Evolutionary conservation across 495 filamentous ascomycete species (phyloP).

Genomic region (Peziza echinospora): DNA sequence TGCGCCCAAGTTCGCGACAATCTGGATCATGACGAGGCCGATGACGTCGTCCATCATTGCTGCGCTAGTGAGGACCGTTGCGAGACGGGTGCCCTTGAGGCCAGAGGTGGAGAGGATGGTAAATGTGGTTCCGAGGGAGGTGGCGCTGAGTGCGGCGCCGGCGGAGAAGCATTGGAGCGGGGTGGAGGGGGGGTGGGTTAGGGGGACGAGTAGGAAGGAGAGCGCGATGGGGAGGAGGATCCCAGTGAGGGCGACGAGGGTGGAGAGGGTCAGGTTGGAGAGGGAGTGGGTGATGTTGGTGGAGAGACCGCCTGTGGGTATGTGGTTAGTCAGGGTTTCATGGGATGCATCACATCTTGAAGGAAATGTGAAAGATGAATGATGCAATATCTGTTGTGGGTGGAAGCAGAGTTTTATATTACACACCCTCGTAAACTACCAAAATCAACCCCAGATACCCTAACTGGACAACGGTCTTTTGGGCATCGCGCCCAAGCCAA

Average conservation of each 20-base stretch:
- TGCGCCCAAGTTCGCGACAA: slow-evolving; percentile 26
- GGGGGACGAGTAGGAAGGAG: slow-evolving; percentile 36
- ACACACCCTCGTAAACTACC: slow-evolving; percentile 45
- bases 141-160: slow-evolving; percentile 55
- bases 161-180: slow-evolving; percentile 47
- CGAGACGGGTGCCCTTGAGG: slow-evolving; percentile 35
- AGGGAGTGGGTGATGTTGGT: slow-evolving; percentile 37
- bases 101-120: slow-evolving; percentile 38
- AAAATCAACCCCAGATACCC: slow-evolving; percentile 58
- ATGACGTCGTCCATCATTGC: slow-evolving; percentile 73
- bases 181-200: slow-evolving; percentile 18
- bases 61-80: slow-evolving; percentile 44
- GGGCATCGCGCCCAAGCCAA: slow-evolving; percentile 27
- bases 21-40: slow-evolving; percentile 57
- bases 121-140: slow-evolving; percentile 60
- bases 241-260: slow-evolving; percentile 40
- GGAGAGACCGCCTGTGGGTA: slow-evolving; percentile 36
- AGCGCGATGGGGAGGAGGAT: slow-evolving; percentile 43
- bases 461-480: slow-evolving; percentile 40
- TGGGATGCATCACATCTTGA: background rate
- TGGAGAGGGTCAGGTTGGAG: slow-evolving; percentile 38
- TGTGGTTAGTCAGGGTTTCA: background rate
- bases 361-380: background rate
- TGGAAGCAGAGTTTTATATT: background rate
- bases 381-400: background rate